These are phyloP conservation scores for Castanea crenata DNA, from an alignment of 306 rosid genomes.

Conservation along the genomic window DNA sequence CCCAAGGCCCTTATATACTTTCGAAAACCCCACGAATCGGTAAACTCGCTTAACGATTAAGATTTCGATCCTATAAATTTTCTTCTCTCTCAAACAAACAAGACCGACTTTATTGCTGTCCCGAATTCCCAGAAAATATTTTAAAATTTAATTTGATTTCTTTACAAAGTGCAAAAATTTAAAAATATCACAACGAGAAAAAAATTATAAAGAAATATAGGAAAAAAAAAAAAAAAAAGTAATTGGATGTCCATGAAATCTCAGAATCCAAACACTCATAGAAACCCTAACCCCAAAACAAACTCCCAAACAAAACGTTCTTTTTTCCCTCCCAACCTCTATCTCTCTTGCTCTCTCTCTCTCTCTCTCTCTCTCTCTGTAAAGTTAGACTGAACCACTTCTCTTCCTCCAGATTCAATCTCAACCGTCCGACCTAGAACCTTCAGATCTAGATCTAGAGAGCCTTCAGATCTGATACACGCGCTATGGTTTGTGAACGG, in stretches of 20 bases:
- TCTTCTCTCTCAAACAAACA: conserved; percentile 10
- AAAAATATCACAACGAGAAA: background rate
- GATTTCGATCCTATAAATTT: conserved; percentile 22
- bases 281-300: conserved; percentile 27
- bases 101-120: conserved; percentile 14
- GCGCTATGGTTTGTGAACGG: conserved; percentile 79
- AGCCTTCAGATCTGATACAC: conserved; percentile 19
- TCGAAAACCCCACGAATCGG: conserved; percentile 11
- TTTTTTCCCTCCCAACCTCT: background rate
- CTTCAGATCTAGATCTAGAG: conserved; percentile 11
- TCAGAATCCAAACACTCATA: conserved; percentile 17
- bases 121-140: conserved; percentile 16
- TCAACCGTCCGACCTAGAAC: background rate
- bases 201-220: background rate
- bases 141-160: background rate
- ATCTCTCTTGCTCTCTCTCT: background rate
- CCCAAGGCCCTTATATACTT: background rate
- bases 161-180: conserved; percentile 5
- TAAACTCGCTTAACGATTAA: conserved; percentile 31
- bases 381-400: background rate
- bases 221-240: background rate
- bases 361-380: background rate
- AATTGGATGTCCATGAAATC: conserved; percentile 43
- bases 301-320: background rate
- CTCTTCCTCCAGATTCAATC: background rate